Evolutionary conservation across 1,139 yeast species (phyloP), one percentile per base, ranked within the genome.

Genomic region (Pichia norvegensis): DNA sequence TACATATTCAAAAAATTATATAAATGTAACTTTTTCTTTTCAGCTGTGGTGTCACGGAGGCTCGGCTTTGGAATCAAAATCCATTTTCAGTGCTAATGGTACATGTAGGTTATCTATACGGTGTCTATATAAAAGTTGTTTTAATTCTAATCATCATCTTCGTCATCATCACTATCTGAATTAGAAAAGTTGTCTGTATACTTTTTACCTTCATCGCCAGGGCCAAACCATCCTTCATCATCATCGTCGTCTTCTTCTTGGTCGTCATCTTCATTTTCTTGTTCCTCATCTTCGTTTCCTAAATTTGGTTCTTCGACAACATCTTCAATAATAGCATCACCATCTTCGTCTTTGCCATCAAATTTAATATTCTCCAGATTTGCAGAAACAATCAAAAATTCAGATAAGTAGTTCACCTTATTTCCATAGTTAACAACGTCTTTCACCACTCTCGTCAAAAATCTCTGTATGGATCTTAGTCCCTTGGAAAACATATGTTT

Each of bases 401-500:
- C 55, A 41, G 53, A 49, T 14, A 54, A 40, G 36, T 58, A 51
- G 22, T 49, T 55, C 33, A 55, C 55, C 42, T 53, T 55, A 35
- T 46, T 40, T 20, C 57, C 56, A 20, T 55, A 55, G 41, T 67
- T 67, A 2, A 79, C 79, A 23, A 87, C 73, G 47, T 85, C 95
- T 62, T 85, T 85, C 21, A 85, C 92, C 9, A 81, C 67, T 57
- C 87, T 74, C 45, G 78, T 80, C 51, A 90, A 70, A 56, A 84
- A 88, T 59, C 95, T 73, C 55, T 81, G 94, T 11, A 87, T 67
- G 5, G 85, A 74, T 57, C 94, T 78, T 56, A 88, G 65, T 0
- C 85, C 73, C 46, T 81, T 75, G 6, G 79, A 72, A 57, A 82
- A 86, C 49, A 79, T 76, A 53, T 76, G 81, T 59, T 79, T 81